Conservation (phyloP, 805 yeast genomes). For the Kurtzmaniella cleridarum region DNA sequence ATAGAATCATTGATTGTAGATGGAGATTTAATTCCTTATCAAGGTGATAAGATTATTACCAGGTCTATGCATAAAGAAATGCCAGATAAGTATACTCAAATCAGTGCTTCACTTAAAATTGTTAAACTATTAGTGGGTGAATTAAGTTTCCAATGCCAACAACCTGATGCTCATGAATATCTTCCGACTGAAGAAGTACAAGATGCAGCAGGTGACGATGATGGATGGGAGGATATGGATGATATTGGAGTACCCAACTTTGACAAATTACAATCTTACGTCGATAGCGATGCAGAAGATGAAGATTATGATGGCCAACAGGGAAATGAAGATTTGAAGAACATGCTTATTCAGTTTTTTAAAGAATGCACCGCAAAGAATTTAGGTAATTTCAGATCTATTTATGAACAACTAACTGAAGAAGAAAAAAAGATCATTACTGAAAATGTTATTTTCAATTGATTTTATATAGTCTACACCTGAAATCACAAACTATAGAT, state of each 20-base stretch:
- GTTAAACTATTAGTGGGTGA: conserved; percentile 67
- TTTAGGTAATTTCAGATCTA: conserved; percentile 44
- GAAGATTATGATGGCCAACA: conserved; percentile 24
- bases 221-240: conserved; percentile 75
- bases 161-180: conserved; percentile 39
- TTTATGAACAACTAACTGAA: conserved; percentile 45
- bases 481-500: too few relatives aligned
- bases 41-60: conserved; percentile 66
- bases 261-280: conserved; percentile 57
- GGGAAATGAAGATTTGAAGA: conserved; percentile 31
- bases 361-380: conserved; percentile 49
- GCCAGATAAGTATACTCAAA: conserved; percentile 58
- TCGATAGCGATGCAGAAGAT: conserved; percentile 40
- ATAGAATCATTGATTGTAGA: conserved; percentile 54
- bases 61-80: conserved; percentile 73
- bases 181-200: conserved; percentile 16
- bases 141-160: conserved; percentile 56
- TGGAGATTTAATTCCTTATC: conserved; percentile 69
- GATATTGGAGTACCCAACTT: conserved; percentile 59
- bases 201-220: conserved; percentile 42
- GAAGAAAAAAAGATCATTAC: conserved; percentile 50
- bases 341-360: conserved; percentile 46
- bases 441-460: conserved; percentile 39
- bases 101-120: conserved; percentile 69
- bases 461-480: not conserved